Percentiles rank a stretch among this genome's conserved stretches.
These are phyloP conservation scores for Avena eriantha DNA, from an alignment of 176 grass and related monocot species.

Conservation along the genomic window DNA sequence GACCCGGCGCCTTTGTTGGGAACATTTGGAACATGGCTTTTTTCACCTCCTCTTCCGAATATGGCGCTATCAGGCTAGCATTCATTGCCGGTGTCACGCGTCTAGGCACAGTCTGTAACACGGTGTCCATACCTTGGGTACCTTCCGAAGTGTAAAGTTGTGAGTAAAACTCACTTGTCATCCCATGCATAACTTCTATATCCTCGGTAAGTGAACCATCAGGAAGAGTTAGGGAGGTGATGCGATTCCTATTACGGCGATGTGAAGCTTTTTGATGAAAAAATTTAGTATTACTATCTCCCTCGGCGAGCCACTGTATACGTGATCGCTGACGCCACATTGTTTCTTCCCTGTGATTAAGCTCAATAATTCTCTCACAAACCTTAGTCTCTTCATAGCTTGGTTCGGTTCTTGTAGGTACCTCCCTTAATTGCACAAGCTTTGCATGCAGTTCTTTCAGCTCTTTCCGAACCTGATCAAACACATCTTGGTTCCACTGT, in stretches of 20 bases:
- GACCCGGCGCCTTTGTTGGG: too few species aligned
- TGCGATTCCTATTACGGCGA: not conserved
- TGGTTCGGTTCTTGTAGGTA: too few species aligned
- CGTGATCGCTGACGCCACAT: not conserved
- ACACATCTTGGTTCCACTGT: not conserved
- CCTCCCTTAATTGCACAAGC: not conserved
- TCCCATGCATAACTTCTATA: not conserved
- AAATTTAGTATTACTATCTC: not conserved
- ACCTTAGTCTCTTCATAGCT: not conserved
- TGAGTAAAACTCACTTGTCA: not conserved
- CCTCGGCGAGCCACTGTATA: not conserved
- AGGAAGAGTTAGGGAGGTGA: not conserved
- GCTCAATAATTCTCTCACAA: not conserved
- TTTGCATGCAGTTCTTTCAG: not conserved
- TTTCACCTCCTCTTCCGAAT: not conserved
- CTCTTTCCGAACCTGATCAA: not conserved
- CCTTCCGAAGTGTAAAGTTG: not conserved
- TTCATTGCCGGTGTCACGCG: not conserved
- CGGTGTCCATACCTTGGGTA: not conserved
- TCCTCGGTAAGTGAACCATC: not conserved
- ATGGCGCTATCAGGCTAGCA: not conserved
- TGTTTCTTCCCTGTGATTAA: too few species aligned
- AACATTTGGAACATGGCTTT: not conserved
- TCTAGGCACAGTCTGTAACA: not conserved
- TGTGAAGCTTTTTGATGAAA: not conserved